phyloP scores from a whole-genome alignment of 1,139 yeast genomes.

The Arxiozyma slooffiae region DNA sequence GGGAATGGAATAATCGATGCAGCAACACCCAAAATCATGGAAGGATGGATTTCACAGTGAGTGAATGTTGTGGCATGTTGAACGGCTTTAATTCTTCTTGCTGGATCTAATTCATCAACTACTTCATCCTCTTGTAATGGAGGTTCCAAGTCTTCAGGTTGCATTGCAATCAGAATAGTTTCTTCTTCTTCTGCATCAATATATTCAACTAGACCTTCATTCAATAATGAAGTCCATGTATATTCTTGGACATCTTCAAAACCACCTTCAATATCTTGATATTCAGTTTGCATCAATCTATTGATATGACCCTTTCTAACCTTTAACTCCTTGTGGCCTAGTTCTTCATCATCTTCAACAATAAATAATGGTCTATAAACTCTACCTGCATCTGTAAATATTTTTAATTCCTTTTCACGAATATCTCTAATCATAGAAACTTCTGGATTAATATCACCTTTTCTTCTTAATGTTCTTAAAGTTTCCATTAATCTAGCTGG shows the following conservation, averaged over 20 bases:
- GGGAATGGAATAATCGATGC: conserved; percentile 99
- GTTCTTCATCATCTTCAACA: conserved; percentile 73
- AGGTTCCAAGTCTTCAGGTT: conserved; percentile 88
- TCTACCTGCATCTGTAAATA: conserved; percentile 97
- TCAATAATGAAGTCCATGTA: conserved; percentile 79
- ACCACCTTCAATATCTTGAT: conserved; percentile 41
- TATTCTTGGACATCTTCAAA: conserved; percentile 51
- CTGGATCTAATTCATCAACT: conserved; percentile 38
- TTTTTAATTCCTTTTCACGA: conserved; percentile 89
- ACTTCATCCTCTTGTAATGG: conserved; percentile 40
- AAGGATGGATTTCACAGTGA: conserved; percentile 98
- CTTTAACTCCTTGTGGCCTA: conserved; percentile 65
- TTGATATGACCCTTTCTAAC: conserved; percentile 77
- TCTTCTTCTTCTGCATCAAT: conserved; percentile 98
- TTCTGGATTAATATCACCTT: conserved; percentile 92
- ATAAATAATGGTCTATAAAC: conserved; percentile 90
- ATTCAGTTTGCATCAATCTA: conserved; percentile 58
- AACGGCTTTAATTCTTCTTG: conserved; percentile 75
- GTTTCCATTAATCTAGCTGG: conserved; percentile 87
- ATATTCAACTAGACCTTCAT: conserved; percentile 83
- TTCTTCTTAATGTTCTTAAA: conserved; percentile 83
- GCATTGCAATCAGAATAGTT: conserved; percentile 97
- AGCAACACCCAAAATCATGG: conserved; percentile 97
- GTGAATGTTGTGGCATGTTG: conserved; percentile 80
- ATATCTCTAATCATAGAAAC: conserved; percentile 95